phyloP scores from a whole-genome alignment of 208 protist genomes.

The Leishmania gerbilli region DNA sequence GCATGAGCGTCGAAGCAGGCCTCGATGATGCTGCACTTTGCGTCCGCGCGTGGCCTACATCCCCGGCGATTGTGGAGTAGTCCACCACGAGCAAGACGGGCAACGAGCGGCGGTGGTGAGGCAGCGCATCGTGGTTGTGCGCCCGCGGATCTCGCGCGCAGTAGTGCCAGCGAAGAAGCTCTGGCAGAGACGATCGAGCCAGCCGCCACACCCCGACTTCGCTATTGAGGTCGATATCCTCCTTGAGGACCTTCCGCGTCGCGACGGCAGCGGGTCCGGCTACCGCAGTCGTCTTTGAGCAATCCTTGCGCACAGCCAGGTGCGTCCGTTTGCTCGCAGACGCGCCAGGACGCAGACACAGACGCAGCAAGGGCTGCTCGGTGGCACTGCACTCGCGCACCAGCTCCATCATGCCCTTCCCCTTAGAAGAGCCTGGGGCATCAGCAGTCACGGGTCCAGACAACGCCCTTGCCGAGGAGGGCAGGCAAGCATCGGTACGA shows the following conservation, averaged over 20 bases:
- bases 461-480: background rate
- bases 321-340: background rate
- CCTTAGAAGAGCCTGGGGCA: background rate
- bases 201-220: slow-evolving; percentile 60
- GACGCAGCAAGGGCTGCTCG: slow-evolving; percentile 21
- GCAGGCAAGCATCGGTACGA: background rate
- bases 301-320: background rate
- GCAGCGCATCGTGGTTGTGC: slow-evolving; percentile 72
- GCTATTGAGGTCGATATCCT: slow-evolving; percentile 59
- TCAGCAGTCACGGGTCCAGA: background rate
- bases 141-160: slow-evolving; percentile 76
- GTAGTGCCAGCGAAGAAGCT: slow-evolving; percentile 82
- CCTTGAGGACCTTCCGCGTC: slow-evolving; percentile 42
- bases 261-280: background rate
- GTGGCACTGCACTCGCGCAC: slow-evolving; percentile 24
- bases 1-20: slow-evolving; percentile 48
- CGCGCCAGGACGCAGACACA: slow-evolving; percentile 10
- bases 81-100: slow-evolving; percentile 72
- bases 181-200: slow-evolving; percentile 14
- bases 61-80: slow-evolving; percentile 37
- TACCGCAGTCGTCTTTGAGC: background rate
- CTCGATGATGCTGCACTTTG: background rate
- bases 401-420: slow-evolving; percentile 8
- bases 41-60: background rate
- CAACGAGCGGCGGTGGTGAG: slow-evolving; percentile 56